These are phyloP conservation scores for Chrysanthemum lavandulifolium DNA, from an alignment of 129 eudicot genomes.

Conservation along the genomic window DNA sequence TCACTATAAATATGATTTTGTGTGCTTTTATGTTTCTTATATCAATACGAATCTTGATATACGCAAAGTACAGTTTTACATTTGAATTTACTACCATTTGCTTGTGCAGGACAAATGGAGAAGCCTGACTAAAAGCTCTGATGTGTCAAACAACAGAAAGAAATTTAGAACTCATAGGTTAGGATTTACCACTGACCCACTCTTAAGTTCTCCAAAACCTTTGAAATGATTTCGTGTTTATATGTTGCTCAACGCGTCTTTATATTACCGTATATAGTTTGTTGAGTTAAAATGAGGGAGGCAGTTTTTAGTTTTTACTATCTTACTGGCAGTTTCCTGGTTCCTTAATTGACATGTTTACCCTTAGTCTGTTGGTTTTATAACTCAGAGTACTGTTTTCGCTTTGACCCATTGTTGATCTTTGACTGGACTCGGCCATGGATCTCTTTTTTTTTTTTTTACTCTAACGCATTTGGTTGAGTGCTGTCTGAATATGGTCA, in stretches of 20 bases:
- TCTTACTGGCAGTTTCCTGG: background rate
- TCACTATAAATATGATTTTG: background rate
- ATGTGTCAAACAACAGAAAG: conserved; percentile 9
- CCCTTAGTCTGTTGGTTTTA: background rate
- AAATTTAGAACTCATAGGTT: conserved; percentile 5
- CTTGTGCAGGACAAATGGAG: conserved; percentile 48
- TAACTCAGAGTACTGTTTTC: background rate
- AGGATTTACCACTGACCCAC: conserved; percentile 11
- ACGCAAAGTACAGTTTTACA: no score
- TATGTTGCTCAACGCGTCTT: no score
- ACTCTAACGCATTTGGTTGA: background rate
- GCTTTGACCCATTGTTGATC: no score
- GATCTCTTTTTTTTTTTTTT: no score
- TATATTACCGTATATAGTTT: no score
- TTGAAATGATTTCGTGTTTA: background rate
- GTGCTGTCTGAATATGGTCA: background rate
- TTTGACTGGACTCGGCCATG: no score
- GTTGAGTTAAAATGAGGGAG: no score
- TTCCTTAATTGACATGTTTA: background rate
- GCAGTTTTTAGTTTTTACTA: no score
- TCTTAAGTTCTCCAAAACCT: background rate
- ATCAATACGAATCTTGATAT: no score
- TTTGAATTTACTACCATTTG: no score
- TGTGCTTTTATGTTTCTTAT: no score
- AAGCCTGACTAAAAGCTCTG: conserved; percentile 14